Conservation (phyloP, 495 filamentous ascomycete species). For the Tuber calosporum region DNA sequence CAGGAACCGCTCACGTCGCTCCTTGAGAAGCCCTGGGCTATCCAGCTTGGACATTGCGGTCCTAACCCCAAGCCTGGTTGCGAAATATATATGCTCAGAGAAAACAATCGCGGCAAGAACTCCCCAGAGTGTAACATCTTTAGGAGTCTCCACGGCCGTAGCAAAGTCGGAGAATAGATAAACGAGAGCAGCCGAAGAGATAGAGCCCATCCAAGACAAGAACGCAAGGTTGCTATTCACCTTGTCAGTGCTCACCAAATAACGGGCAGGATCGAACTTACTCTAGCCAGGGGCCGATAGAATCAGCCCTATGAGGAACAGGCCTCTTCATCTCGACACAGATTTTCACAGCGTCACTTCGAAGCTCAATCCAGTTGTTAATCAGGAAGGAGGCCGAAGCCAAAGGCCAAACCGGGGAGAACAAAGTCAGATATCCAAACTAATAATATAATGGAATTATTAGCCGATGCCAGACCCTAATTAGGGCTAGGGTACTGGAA, state of each 20-base stretch:
- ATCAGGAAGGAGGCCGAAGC: slow-evolving; percentile 80
- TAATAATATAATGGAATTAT: slow-evolving; percentile 5
- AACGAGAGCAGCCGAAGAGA: slow-evolving; percentile 74
- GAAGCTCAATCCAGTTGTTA: slow-evolving; percentile 95
- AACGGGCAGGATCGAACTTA: not conserved
- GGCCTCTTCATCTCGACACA: slow-evolving; percentile 82
- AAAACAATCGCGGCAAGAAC: slow-evolving; percentile 78
- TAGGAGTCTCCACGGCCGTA: slow-evolving; percentile 51
- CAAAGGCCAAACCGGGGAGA: slow-evolving; percentile 87
- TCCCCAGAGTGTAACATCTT: slow-evolving; percentile 68
- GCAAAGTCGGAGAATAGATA: slow-evolving; percentile 71
- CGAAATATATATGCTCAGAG: slow-evolving; percentile 78
- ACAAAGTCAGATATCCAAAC: slow-evolving; percentile 81
- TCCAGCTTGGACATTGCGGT: slow-evolving; percentile 71
- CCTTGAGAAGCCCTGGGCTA: slow-evolving; percentile 72
- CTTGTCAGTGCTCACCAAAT: not conserved
- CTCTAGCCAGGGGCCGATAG: slow-evolving; percentile 91
- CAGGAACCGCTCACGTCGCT: slow-evolving; percentile 65
- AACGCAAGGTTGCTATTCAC: slow-evolving; percentile 58
- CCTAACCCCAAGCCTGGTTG: slow-evolving; percentile 61
- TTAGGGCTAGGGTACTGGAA: slow-evolving; percentile 6
- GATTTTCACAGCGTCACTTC: slow-evolving; percentile 91
- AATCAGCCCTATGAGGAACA: slow-evolving; percentile 77
- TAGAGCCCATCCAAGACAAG: slow-evolving; percentile 81
- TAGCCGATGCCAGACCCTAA: slow-evolving; percentile 9